These are phyloP conservation scores for Coemansia sp. DNA, from an alignment of 192 early-diverging fungal species.

Conservation along the genomic window DNA sequence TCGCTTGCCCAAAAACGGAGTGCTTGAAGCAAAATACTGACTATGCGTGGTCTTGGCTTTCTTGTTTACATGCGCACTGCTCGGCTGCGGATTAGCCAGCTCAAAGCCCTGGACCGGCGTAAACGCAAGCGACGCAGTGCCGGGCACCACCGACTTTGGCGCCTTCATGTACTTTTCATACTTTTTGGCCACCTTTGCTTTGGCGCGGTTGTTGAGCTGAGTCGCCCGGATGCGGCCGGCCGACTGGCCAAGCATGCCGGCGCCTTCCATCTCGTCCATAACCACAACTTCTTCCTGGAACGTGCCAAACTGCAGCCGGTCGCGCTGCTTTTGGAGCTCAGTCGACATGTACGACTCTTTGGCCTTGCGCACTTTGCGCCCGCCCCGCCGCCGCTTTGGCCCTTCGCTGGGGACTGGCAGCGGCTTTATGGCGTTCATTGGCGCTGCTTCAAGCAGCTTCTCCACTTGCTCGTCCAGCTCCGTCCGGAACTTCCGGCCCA, in stretches of 20 bases:
- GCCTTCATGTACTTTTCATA: constrained; percentile 57
- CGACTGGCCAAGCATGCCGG: constrained; percentile 81
- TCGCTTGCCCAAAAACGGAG: constrained; percentile 59
- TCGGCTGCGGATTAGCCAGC: constrained; percentile 78
- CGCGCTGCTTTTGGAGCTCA: constrained; percentile 86
- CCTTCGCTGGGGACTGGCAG: constrained; percentile 91
- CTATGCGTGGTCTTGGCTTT: constrained; percentile 66
- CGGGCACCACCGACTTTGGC: constrained; percentile 61
- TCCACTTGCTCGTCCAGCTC: constrained; percentile 89
- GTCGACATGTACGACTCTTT: constrained; percentile 83
- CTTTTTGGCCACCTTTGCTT: constrained; percentile 63
- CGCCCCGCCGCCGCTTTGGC: constrained; percentile 85
- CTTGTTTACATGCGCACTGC: constrained; percentile 45
- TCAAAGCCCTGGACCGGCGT: constrained; percentile 96
- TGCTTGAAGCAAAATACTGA: constrained; percentile 74
- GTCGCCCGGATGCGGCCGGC: constrained; percentile 75
- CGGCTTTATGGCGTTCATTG: constrained; percentile 80
- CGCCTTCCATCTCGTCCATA: constrained; percentile 81
- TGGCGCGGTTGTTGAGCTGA: constrained; percentile 68
- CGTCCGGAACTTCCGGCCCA: constrained; percentile 68
- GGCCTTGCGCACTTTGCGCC: constrained; percentile 78
- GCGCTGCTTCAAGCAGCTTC: constrained; percentile 81
- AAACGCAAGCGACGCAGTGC: constrained; percentile 87
- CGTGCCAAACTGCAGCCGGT: constrained; percentile 89
- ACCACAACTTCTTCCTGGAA: constrained; percentile 86